Evolutionary conservation across 2,329 filamentous ascomycete species (phyloP).

Genomic region (Epicoccum nigrum): DNA sequence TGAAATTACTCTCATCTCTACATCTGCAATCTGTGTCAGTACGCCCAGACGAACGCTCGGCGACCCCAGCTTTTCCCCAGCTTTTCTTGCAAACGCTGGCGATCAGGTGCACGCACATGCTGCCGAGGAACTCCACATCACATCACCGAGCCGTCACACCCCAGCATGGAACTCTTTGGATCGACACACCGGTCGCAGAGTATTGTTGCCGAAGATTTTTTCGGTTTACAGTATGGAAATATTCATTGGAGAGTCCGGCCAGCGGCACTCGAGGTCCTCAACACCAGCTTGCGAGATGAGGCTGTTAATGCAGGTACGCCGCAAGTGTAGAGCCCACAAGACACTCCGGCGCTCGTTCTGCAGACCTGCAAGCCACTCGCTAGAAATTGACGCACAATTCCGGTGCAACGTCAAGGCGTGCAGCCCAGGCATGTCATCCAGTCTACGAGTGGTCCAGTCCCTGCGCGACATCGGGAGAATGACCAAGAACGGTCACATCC

Average conservation of each 20-base stretch:
- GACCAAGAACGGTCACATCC: conserved; percentile 28
- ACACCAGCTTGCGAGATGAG: background rate
- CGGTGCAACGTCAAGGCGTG: conserved; percentile 21
- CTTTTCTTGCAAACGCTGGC: background rate
- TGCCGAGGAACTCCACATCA: conserved; percentile 29
- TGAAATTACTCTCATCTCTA: too few species aligned
- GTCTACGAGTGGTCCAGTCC: conserved; percentile 20
- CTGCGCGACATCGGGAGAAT: conserved; percentile 28
- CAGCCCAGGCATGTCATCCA: conserved; percentile 20
- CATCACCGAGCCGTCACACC: conserved; percentile 24
- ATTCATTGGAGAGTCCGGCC: background rate
- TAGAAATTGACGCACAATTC: background rate
- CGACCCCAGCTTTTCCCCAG: conserved; percentile 12
- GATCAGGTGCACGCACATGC: conserved; percentile 29
- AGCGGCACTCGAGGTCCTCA: background rate
- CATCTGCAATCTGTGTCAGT: background rate
- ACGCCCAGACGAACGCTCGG: background rate
- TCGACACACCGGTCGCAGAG: conserved; percentile 18
- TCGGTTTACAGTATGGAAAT: background rate
- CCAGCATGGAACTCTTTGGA: conserved; percentile 9
- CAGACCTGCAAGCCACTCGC: conserved; percentile 6
- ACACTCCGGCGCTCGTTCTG: background rate
- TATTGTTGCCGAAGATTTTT: background rate
- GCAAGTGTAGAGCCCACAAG: conserved; percentile 4
- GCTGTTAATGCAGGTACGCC: conserved; percentile 10